phyloP scores from a whole-genome alignment of 345 rosid genomes.

The Aquilaria yunnanensis region DNA sequence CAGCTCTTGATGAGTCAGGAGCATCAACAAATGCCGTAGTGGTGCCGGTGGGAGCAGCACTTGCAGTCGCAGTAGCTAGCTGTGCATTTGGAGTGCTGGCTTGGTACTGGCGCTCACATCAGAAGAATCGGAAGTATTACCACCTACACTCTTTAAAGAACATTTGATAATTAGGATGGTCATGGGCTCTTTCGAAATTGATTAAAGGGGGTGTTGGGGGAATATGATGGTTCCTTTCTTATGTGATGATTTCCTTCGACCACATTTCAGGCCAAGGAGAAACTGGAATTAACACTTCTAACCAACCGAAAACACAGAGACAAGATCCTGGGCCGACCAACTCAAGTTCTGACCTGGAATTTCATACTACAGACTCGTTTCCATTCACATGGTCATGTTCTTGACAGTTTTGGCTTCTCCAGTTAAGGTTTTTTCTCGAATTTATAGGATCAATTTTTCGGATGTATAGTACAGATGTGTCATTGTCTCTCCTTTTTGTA shows the following conservation, averaged over 20 bases:
- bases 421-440: too few species aligned
- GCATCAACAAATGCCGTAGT: conserved; percentile 66
- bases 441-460: too few species aligned
- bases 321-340: conserved; percentile 19
- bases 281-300: conserved; percentile 47
- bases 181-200: conserved; percentile 29
- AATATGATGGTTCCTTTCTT: conserved; percentile 26
- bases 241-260: conserved; percentile 37
- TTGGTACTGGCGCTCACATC: conserved; percentile 94
- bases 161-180: conserved; percentile 49
- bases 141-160: conserved; percentile 81
- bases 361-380: conserved; percentile 17
- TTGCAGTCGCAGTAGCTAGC: conserved; percentile 96
- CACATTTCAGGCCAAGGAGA: conserved; percentile 75
- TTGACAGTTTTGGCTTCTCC: too few species aligned
- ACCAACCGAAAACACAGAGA: conserved; percentile 23
- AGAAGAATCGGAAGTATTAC: conserved; percentile 93
- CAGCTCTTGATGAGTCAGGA: conserved; percentile 47
- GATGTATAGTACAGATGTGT: too few species aligned
- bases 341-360: conserved; percentile 25
- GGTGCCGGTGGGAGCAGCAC: conserved; percentile 92
- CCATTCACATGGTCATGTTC: background rate
- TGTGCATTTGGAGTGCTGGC: conserved; percentile 96
- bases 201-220: conserved; percentile 18
- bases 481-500: too few species aligned